Evolutionary conservation across 495 filamentous ascomycete species (phyloP).

Genomic region (Annulohypoxylon moriforme): DNA sequence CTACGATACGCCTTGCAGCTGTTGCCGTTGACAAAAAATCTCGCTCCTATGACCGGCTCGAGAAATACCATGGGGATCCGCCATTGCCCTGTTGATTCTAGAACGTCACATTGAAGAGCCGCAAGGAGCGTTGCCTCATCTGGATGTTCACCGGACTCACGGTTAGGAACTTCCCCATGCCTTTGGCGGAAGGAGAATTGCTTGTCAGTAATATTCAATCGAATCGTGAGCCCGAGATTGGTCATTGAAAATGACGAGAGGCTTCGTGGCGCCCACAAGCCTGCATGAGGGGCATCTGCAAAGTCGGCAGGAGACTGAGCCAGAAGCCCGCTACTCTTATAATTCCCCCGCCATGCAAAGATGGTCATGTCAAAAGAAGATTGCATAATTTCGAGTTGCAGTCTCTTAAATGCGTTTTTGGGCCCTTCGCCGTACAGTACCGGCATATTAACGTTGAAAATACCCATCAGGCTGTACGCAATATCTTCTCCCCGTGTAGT

Average conservation of each 20-base stretch:
- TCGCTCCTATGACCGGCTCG: background rate
- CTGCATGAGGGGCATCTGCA: background rate
- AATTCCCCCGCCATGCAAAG: conserved; percentile 36
- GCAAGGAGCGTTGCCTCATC: background rate
- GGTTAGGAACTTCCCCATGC: too few species aligned
- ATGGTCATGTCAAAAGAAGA: conserved; percentile 37
- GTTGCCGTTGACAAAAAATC: conserved; percentile 4
- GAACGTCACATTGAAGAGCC: conserved; percentile 23
- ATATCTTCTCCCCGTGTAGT: conserved; percentile 30
- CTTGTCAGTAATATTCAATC: conserved; percentile 1
- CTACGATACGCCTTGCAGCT: conserved; percentile 19
- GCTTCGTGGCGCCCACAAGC: conserved; percentile 5
- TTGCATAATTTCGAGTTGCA: conserved; percentile 42
- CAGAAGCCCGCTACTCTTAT: conserved; percentile 19
- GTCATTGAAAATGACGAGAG: conserved; percentile 24
- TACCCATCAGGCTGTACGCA: conserved; percentile 30
- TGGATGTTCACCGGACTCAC: too few species aligned
- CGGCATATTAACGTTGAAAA: conserved; percentile 37
- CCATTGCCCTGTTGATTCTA: conserved; percentile 16
- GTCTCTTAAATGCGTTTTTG: conserved; percentile 21
- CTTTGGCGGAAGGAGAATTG: too few species aligned
- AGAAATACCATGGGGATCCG: conserved; percentile 25
- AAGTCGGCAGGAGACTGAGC: conserved; percentile 28
- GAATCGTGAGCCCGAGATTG: conserved; percentile 16
- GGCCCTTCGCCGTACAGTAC: conserved; percentile 39